Base-by-base conservation (phyloP, 768 basidiomycete genomes). In the Podaxis sp. region DNA sequence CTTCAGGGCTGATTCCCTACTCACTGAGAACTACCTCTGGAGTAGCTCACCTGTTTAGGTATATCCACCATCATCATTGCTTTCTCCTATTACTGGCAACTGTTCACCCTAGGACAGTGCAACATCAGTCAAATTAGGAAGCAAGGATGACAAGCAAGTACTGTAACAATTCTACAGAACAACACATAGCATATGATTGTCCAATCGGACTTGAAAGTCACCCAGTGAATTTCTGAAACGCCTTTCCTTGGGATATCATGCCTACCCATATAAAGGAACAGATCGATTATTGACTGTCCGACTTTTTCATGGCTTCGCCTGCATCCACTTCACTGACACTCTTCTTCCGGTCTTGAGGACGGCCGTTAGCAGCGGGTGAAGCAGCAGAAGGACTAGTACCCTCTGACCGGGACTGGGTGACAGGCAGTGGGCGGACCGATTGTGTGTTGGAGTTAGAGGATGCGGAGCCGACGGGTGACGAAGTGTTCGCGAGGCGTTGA, bases 401-500 rank as follows among this genome's bases (percentile, higher is more conserved):
- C 49, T 74, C 78, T 56, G 75, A 65, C 47, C 73, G 72, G 13
- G 76, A 68, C 33, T 74, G 66, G 49, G 77, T 68, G 15, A 71
- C 70, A 36, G 76, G 70, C 17, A 79, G 73, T 24, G 69, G 55
- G 46, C 67, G 67, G 19, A 65, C 41, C 56, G 66, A 65, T 59
- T 69, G 65, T 27, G 77, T 66, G 9, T 65, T 67, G 27, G 69
- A 55, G 62, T 77, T 75, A 7, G 75, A 70, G 1, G 79, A 71
- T 62, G 70, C 70, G 49, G 76, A 71, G 17, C 74, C 74, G 17
- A 75, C 69, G 22, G 82, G 78, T 37, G 82, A 77, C 51, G 81
- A 76, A 19, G 83, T 81, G 64, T 82, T 88, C 33, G 96, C 94
- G 57, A 98, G 74, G 33, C 95, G 85, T 69, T 97, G 95, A 68